phyloP scores from a whole-genome alignment of 768 basidiomycete species.

The Hericium rajendrae region DNA sequence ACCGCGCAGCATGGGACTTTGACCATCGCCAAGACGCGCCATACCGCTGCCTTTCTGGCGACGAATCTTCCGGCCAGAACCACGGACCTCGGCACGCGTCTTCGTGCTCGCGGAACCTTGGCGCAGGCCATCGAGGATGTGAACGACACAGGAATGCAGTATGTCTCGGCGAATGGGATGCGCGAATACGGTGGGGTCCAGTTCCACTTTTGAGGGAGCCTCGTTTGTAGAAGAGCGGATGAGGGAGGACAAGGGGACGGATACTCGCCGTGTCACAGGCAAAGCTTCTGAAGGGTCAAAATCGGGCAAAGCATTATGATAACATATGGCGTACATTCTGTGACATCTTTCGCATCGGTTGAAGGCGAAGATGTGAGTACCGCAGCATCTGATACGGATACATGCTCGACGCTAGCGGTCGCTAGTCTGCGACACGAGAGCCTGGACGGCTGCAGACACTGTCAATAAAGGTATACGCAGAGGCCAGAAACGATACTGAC shows the following conservation, averaged over 20 bases:
- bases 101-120: constrained; percentile 90
- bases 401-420: neutral
- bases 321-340: neutral
- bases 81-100: constrained; percentile 82
- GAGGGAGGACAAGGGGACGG: constrained; percentile 52
- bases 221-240: constrained; percentile 34
- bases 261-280: constrained; percentile 32
- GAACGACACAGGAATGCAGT: constrained; percentile 83
- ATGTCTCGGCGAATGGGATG: constrained; percentile 88
- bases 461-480: neutral
- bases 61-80: constrained; percentile 82
- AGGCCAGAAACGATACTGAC: constrained; percentile 8
- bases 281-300: neutral
- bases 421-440: neutral
- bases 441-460: neutral
- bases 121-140: constrained; percentile 81
- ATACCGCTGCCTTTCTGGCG: constrained; percentile 87
- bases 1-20: constrained; percentile 80
- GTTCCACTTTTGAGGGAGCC: constrained; percentile 38
- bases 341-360: too few relatives aligned
- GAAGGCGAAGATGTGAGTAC: too few relatives aligned
- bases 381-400: too few relatives aligned
- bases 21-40: constrained; percentile 84
- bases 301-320: neutral
- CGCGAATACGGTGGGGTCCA: constrained; percentile 77